Base-by-base conservation (phyloP, 1,284 basidiomycete species). In the Tranzscheliella williamsii region DNA sequence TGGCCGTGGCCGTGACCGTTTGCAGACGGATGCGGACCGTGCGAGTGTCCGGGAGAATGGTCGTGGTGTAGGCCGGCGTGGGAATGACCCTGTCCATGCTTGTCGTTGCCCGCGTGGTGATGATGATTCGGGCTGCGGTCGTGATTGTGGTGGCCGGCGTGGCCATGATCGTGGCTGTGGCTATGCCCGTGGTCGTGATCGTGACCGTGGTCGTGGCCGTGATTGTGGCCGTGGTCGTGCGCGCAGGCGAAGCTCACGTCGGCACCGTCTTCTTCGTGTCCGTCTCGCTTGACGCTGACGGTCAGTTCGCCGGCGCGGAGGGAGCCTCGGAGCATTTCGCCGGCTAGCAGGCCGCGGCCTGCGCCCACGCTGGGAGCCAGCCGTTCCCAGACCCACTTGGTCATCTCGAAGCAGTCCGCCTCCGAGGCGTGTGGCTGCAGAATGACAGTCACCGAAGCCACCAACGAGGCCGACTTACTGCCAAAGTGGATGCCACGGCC, bases 271-370 rank as follows among this genome's bases (percentile, higher is more conserved):
- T 51, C 43, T 32, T 66, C 55, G 16, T 57, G 50, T 1, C 68
- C 72, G 34, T 73, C 67, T 7, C 75, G 45, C 27, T 44, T 56
- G 1, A 75, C 70, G 23, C 63, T 34, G 16, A 77, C 54, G 13
- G 68, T 67, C 15, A 77, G 37, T 44, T 77, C 75, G 3, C 75
- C 73, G 6, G 72, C 75, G 11, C 60, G 51, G 35, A 67, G 42
- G 11, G 50, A 43, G 12, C 72, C 73, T 9, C 72, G 51, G 26
- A 75, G 18, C 40, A 60, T 60, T 32, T 75, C 68, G n/a, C 72
- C 73, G 13, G 61, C 66, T 38, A 43, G 37, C 17, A 69, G 36
- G 3, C 70, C 66, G 24, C 57, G 52, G 4, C 57, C 64, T 4
- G 72, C 72, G 1, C 65, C 72, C 1, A 77, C 39, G 23, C 53